Conservation (phyloP, 192 early-diverging fungal species). For the Rhizoclosmatium sp. region DNA sequence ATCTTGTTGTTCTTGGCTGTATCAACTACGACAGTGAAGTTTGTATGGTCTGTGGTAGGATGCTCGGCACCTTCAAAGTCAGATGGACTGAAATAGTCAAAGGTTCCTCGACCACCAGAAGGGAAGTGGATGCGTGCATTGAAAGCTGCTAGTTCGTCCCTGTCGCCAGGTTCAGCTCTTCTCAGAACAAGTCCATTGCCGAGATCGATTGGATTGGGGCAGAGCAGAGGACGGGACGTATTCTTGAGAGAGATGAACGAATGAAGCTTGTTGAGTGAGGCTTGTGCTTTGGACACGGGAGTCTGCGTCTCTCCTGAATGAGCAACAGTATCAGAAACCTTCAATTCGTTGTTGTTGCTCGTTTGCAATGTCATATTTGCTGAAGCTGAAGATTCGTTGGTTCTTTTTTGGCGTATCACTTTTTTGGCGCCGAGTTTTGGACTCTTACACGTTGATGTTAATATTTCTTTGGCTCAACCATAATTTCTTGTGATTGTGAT, state of each 20-base stretch:
- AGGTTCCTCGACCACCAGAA: not conserved
- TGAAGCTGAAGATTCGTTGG: no score
- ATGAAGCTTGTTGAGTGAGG: constrained; percentile 2
- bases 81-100: not conserved
- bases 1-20: constrained; percentile 19
- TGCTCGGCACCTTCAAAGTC: not conserved
- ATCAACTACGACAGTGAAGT: constrained; percentile 38
- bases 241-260: constrained; percentile 6
- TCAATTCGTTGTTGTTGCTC: no score
- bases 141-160: constrained; percentile 26
- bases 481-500: no score
- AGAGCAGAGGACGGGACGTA: constrained; percentile 27
- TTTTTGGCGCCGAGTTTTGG: no score
- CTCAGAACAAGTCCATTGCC: constrained; percentile 29
- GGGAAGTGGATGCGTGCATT: constrained; percentile 33
- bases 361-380: no score
- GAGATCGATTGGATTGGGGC: constrained; percentile 27
- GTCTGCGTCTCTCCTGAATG: no score
- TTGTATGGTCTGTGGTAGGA: constrained; percentile 19
- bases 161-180: constrained; percentile 5
- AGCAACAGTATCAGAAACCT: no score
- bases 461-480: no score
- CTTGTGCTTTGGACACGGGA: no score
- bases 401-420: no score
- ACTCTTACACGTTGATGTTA: no score